Evolutionary conservation across 495 filamentous ascomycete genomes (phyloP).

Genomic region (Parmelia sp.): DNA sequence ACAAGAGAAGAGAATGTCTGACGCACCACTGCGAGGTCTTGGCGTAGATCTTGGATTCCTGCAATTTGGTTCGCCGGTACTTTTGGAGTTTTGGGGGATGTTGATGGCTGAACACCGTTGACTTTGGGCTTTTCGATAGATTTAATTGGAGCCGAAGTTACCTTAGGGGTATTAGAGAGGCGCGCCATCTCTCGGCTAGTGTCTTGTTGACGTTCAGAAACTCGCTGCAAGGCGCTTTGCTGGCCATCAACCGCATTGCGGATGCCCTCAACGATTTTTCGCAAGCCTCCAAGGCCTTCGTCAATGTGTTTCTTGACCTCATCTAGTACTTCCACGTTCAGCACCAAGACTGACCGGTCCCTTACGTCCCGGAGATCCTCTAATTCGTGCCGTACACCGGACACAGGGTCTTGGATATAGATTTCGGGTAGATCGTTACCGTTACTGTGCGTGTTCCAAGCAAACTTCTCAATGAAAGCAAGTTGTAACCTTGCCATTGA

Average conservation of each 20-base stretch:
- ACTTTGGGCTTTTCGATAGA: conserved; percentile 34
- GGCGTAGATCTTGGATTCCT: conserved; percentile 75
- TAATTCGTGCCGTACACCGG: conserved; percentile 89
- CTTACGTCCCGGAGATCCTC: conserved; percentile 95
- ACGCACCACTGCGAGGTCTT: conserved; percentile 85
- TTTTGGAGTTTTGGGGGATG: conserved; percentile 28
- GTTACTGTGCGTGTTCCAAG: conserved; percentile 94
- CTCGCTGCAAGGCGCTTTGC: conserved; percentile 66
- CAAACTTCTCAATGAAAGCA: conserved; percentile 99
- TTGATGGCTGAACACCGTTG: conserved; percentile 17
- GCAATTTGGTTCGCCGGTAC: conserved; percentile 49
- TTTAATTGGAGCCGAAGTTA: conserved; percentile 28
- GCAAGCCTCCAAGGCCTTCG: conserved; percentile 77
- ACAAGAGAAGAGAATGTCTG: conserved; percentile 91
- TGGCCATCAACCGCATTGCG: conserved; percentile 75
- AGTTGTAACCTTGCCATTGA: conserved; percentile 83
- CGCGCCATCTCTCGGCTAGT: conserved; percentile 85
- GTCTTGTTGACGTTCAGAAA: conserved; percentile 89
- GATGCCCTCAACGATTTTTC: conserved; percentile 72
- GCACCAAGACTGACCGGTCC: conserved; percentile 84
- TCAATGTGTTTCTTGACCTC: conserved; percentile 96
- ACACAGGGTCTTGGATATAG: conserved; percentile 93
- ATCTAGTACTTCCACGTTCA: conserved; percentile 92
- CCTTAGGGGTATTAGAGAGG: conserved; percentile 61
- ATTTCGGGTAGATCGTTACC: conserved; percentile 92